These are phyloP conservation scores for Pseudocercospora ulei DNA, from an alignment of 2,329 filamentous ascomycete genomes.

Conservation along the genomic window DNA sequence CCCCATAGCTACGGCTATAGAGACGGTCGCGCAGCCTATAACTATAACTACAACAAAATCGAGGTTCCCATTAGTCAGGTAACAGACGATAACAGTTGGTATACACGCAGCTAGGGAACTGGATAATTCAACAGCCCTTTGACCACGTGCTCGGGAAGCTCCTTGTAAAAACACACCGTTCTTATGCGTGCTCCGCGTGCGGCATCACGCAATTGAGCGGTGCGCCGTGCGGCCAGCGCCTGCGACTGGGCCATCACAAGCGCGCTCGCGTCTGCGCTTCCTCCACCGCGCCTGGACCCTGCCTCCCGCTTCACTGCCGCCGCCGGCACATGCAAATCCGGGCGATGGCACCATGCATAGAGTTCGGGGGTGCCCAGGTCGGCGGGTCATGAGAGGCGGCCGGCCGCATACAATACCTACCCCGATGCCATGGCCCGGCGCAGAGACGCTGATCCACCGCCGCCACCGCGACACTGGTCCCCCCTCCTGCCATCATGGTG, in stretches of 20 bases:
- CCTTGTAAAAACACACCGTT: too few species aligned
- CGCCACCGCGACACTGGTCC: neutral
- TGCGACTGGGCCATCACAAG: neutral
- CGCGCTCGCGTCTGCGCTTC: too few species aligned
- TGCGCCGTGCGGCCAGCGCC: neutral
- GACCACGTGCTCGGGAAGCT: too few species aligned
- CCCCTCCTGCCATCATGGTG: neutral
- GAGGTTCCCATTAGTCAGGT: neutral
- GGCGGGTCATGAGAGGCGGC: constrained; percentile 2
- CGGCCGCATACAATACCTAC: neutral
- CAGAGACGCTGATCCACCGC: neutral
- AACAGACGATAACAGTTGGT: neutral
- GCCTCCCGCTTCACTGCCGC: too few species aligned
- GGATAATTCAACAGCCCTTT: too few species aligned
- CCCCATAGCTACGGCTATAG: too few species aligned
- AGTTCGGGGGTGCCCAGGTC: constrained; percentile 3
- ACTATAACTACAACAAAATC: neutral
- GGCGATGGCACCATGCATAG: constrained; percentile 7
- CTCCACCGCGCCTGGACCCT: too few species aligned
- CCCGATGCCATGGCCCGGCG: neutral
- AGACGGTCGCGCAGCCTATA: too few species aligned
- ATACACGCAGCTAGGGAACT: too few species aligned
- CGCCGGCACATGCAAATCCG: too few species aligned
- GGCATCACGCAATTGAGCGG: too few species aligned
- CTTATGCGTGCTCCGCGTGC: too few species aligned